Percentiles rank a stretch among this genome's conserved stretches.
Conservation (phyloP, 192 early-diverging fungal genomes). For the Coemansia sp. region DNA sequence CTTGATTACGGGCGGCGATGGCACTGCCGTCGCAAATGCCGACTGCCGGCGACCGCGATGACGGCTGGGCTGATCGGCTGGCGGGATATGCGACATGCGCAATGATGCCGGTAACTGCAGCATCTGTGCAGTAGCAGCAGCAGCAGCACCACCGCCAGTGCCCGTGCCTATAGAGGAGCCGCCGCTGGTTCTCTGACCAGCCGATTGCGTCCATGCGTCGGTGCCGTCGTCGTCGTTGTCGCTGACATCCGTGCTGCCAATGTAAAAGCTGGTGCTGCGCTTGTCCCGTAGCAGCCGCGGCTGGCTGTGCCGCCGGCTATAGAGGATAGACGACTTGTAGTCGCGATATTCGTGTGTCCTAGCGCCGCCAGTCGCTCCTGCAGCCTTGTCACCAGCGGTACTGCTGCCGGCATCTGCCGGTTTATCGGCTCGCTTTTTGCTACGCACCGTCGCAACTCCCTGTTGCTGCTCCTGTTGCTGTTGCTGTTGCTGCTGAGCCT, state of each 20-base stretch:
- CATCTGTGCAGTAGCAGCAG: not conserved
- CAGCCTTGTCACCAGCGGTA: no score
- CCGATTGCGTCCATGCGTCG: not conserved
- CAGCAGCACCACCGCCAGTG: not conserved
- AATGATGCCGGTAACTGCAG: conserved; percentile 15
- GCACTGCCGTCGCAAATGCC: not conserved
- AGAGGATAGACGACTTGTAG: conserved; percentile 20
- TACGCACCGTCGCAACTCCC: no score
- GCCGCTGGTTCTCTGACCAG: not conserved
- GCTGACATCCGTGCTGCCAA: conserved; percentile 49
- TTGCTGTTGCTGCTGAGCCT: not conserved
- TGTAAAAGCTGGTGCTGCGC: conserved; percentile 24
- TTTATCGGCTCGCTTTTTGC: no score
- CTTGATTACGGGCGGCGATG: conserved; percentile 24
- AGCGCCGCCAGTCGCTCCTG: not conserved
- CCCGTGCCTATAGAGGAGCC: no score
- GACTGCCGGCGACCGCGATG: not conserved
- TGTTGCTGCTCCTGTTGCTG: not conserved
- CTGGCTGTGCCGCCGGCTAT: conserved; percentile 33
- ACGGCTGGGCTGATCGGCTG: not conserved
- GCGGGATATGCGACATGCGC: conserved; percentile 33
- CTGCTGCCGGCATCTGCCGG: no score
- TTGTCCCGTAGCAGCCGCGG: conserved; percentile 2
- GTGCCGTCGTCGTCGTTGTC: conserved; percentile 28
- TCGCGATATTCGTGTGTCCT: conserved; percentile 16